Evolutionary conservation across 164 flowering plant genomes (phyloP).

Genomic region (Umbellularia californica): DNA sequence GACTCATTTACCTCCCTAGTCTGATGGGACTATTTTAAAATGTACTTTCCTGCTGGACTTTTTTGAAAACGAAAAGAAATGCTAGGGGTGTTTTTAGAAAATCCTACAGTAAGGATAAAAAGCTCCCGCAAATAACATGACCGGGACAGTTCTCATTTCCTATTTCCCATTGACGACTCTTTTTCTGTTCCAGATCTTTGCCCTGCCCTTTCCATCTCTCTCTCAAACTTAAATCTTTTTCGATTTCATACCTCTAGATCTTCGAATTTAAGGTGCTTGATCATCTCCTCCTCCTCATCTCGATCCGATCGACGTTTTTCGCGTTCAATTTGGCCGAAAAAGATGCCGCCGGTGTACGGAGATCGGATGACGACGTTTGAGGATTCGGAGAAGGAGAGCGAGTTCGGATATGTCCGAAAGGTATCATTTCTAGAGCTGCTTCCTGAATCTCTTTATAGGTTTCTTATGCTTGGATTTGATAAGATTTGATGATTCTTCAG

Average conservation of each 20-base stretch:
- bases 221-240: not conserved
- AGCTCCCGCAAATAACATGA: no score
- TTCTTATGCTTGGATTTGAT: not conserved
- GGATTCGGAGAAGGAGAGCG: slow-evolving; percentile 97
- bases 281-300: not conserved
- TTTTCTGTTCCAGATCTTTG: not conserved
- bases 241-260: not conserved
- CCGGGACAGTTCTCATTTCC: not conserved
- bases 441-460: not conserved
- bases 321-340: not conserved
- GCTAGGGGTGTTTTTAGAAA: no score
- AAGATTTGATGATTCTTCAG: not conserved
- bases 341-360: slow-evolving; percentile 14
- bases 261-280: not conserved
- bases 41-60: no score
- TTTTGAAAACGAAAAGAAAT: no score
- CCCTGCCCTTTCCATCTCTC: not conserved
- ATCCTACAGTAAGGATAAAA: no score
- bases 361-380: slow-evolving; percentile 85
- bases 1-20: no score
- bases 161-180: not conserved
- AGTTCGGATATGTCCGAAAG: slow-evolving; percentile 36
- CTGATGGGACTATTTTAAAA: no score
- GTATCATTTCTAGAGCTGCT: not conserved
- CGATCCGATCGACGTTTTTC: not conserved